Evolutionary conservation across 1,139 yeast genomes (phyloP), one percentile per base, ranked within the genome.

Genomic region (Candida sp.): DNA sequence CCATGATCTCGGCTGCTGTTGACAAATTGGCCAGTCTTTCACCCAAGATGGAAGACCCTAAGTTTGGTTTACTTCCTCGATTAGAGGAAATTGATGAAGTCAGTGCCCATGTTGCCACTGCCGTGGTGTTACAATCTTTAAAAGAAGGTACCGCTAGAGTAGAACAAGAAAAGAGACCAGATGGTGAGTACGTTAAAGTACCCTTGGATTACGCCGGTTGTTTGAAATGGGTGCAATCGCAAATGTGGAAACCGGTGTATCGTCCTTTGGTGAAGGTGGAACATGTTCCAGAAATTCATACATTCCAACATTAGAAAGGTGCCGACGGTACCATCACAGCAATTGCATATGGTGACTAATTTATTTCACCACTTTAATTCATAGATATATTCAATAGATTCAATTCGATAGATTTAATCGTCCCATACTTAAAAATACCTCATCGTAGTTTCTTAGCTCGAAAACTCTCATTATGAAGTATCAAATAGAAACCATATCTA

Each of bases 211-310:
- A 82, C 58, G 81, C 84, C 46, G 79, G 71, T 51, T 87, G 97
- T 74, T 77, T 87, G 54, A 76, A 75, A 51, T 91, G 98, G 97
- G 98, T 91, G 40, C 83, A 81, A 63, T 74, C 81, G 36, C 97
- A 90, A 71, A 91, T 93, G 98, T 91, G 98, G 98, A 81, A 77
- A 59, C 97, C 98, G 22, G 81, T 77, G 49, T 91, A 91, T 70
- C 82, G 97, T 70, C 95, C 96, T 36, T 77, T 87, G 73, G 77
- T 84, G 43, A 86, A 86, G 67, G 93, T 86, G 43, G 81, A 82
- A 56, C 88, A 84, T 57, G 81, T 76, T 41, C 84, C 85, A 37
- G 79, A 79, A 43, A 80, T 84, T 52, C 91, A 85, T 60, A 84
- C 91, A 11, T 82, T 78, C 69, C 93, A 85, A 66, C 72, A 73